Base-by-base conservation (phyloP, 2,329 filamentous ascomycete species). In the Talaromyces amestolkiae region DNA sequence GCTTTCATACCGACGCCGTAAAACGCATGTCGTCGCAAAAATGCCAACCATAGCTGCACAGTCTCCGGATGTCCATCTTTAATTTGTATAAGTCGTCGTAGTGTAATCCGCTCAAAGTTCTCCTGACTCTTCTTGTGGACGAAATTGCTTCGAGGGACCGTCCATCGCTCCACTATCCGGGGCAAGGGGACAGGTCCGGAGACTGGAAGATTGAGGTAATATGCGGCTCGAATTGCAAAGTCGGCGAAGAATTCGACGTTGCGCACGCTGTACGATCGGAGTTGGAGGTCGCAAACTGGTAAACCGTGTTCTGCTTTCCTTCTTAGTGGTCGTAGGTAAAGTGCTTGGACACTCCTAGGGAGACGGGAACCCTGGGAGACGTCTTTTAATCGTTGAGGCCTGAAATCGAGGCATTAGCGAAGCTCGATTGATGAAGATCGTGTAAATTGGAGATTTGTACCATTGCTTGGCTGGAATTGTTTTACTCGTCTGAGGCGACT, bases 1-100 rank as follows among this genome's bases (percentile, higher is more conserved):
- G 95, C 95, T 85, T 99, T 99, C 93, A 99, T 96, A 72, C 95
- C 95, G 47, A 98, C 89, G n/a, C 95, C 95, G 71, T 96, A 91
- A 76, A 95, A 96, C 49, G 93, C 91, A 75, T 97, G 90, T 80
- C 96, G 96, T 74, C 91, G 87, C 74, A 99, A 78, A 75, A 96
- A 98, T 0, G 92, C 93, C 66, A 99, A 82, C 95, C 95, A 99
- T 33, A 93, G 79, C 78, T 96, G 90, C 41, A 99, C 93, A 0
- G 88, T 89, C 76, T 97, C 92, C 0, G 93, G 89, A 73, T 97
- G 85, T 0, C 93, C 95, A 74, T 98, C 95, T 70, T 92, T 90
- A 74, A 99, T 95, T 79, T 97, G 93, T 61, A 99, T 93, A 72
- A 97, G 78, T 15, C 95, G 84, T 63, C 93, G 87, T 72, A 93